phyloP scores from a whole-genome alignment of 306 rosid species.

The Citrullus colocynthis region DNA sequence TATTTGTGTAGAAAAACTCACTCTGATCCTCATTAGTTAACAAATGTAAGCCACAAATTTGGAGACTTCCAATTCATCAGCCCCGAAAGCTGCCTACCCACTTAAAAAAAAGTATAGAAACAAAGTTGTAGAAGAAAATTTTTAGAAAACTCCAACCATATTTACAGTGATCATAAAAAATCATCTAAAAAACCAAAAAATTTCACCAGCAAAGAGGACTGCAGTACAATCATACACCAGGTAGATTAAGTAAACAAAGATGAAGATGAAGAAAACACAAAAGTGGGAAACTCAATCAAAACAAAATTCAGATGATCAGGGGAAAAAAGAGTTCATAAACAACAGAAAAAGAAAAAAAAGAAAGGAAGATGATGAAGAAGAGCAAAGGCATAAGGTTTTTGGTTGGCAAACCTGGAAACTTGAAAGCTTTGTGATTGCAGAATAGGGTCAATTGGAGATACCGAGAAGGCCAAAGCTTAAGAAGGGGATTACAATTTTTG shows the following conservation, averaged over 20 bases:
- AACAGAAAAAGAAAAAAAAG: background rate
- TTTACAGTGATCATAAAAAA: background rate
- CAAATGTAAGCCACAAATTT: background rate
- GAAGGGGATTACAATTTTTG: background rate
- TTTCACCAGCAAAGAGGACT: background rate
- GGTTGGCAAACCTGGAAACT: conserved; percentile 1
- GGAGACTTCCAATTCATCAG: background rate
- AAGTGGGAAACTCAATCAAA: background rate
- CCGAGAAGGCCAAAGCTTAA: conserved; percentile 14
- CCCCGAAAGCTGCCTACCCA: background rate
- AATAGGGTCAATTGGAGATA: background rate
- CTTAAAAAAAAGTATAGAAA: background rate
- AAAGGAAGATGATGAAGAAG: background rate
- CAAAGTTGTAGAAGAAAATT: background rate
- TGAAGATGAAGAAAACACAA: background rate
- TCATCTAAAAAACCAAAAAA: background rate
- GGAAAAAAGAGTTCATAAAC: background rate
- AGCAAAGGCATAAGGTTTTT: background rate
- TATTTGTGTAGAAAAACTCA: background rate
- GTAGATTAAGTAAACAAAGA: background rate
- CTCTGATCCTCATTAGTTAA: background rate
- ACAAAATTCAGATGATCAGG: conserved; percentile 6
- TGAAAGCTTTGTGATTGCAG: conserved; percentile 25
- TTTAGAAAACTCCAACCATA: background rate
- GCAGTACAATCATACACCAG: background rate